These are phyloP conservation scores for Cystobasidium ongulense DNA, from an alignment of 768 basidiomycete species.

Conservation along the genomic window DNA sequence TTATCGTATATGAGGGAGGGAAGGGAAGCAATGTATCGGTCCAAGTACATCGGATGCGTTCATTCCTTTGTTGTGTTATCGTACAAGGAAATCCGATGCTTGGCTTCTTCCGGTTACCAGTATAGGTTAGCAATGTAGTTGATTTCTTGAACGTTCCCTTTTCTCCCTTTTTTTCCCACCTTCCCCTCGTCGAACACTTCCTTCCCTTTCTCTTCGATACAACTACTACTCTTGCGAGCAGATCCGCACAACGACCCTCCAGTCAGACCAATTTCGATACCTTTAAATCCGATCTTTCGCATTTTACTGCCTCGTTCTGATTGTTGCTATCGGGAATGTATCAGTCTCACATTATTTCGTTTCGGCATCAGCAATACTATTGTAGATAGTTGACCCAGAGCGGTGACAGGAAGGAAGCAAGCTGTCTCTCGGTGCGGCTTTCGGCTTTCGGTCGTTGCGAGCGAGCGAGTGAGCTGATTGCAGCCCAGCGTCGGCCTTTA, in stretches of 20 bases:
- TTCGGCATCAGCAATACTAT: too few species aligned
- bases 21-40: too few species aligned
- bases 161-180: neutral
- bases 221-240: neutral
- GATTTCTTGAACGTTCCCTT: neutral
- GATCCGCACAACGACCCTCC: neutral
- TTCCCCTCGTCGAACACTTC: neutral
- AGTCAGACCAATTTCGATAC: constrained; percentile 1
- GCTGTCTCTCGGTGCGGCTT: neutral
- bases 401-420: neutral
- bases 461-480: neutral
- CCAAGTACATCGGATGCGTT: too few species aligned
- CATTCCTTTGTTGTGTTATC: neutral
- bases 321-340: too few species aligned
- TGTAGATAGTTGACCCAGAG: too few species aligned
- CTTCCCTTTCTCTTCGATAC: neutral
- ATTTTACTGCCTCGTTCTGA: neutral
- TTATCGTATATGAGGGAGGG: too few species aligned
- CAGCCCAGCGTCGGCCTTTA: neutral
- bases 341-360: neutral
- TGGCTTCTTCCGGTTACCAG: neutral
- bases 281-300: neutral
- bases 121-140: neutral
- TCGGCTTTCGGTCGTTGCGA: neutral
- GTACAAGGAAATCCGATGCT: neutral